Base-by-base conservation (phyloP, 306 rosid genomes). In the Trifolium pratense region DNA sequence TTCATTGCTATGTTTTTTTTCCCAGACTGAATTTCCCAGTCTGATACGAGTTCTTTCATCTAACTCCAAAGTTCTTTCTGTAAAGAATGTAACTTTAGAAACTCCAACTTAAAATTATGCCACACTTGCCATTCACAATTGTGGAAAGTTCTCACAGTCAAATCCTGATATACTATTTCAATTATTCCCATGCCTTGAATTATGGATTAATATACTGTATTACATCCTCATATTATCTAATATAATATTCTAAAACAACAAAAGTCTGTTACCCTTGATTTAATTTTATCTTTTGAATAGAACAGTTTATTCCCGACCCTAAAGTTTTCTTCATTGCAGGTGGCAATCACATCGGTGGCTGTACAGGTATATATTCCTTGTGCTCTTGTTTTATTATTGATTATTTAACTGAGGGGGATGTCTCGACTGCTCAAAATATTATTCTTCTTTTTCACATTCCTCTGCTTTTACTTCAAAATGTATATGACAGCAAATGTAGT, bases 281-380 rank as follows among this genome's bases (percentile, higher is more conserved):
- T 31, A 14, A 21, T 67, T 71, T 26, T 53, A 25, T 74, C 26
- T 66, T 77, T 75, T 13, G 5, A 61, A 21, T 7, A 12, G 49
- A 70, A 23, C 64, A 57, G 49, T 40, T 71, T 36, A 42, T 71
- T 48, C 31, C 76, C 15, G 20, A 84, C 63, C 43, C 87, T 77
- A 29, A 66, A 52, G 5, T n/a, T 79, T 67, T 79, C 76, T 79
- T 48, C 56, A 46, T 84, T 70, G 39, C 96, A 94, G 97, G 96
- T 56, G 97, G 99, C 70, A 84, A 90, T 36, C 97, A 91, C 73
- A 90, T 94, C 48, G 99, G 97, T 8, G 99, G 99, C 43, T 94
- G 96, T 87, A 81, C 97, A 84, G 97, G 99, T 94, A 84, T 26
- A 9, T 39, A 66, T 40, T 69, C 68, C 26, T 58, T 9, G 45